Conservation (phyloP, 352 stramenopile species). For the Globisporangium okanoganense region DNA sequence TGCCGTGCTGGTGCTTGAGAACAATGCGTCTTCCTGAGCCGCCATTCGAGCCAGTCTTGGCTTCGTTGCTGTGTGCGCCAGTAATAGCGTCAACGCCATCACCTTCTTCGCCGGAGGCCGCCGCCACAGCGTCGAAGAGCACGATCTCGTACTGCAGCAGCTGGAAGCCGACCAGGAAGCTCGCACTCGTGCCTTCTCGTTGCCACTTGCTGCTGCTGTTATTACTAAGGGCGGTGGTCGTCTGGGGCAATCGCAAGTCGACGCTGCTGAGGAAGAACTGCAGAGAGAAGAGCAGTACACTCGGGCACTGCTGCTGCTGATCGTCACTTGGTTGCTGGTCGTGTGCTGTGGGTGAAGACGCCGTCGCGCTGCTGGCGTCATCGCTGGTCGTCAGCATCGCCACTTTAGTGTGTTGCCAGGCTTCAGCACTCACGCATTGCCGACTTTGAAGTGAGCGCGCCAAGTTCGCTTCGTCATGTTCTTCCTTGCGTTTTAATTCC, state of each 20-base stretch:
- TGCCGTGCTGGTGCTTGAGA: conserved; percentile 29
- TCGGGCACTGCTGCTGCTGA: neutral
- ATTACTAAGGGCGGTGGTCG: too few relatives aligned
- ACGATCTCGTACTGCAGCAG: conserved; percentile 52
- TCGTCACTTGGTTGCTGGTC: neutral
- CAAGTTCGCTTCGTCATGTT: too few relatives aligned
- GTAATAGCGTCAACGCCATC: neutral
- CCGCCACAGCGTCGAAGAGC: conserved; percentile 25
- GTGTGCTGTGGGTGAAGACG: neutral
- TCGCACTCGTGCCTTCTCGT: neutral
- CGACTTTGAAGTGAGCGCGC: too few relatives aligned
- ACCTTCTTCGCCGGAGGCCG: neutral
- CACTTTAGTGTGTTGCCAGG: too few relatives aligned
- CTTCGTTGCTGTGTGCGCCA: neutral
- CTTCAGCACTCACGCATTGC: too few relatives aligned
- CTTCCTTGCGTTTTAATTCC: too few relatives aligned
- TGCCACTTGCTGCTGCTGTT: neutral
- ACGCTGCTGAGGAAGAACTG: conserved; percentile 35
- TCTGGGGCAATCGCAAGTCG: neutral
- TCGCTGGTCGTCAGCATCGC: too few relatives aligned
- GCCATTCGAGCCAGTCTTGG: neutral
- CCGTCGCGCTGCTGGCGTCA: neutral
- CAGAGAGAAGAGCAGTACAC: conserved; percentile 37
- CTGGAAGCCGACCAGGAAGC: conserved; percentile 37
- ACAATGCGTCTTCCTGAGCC: neutral